Percentiles rank a stretch among this genome's conserved stretches.
These are phyloP conservation scores for Clonostachys rhizophaga DNA, from an alignment of 2,329 filamentous ascomycete genomes.

Conservation along the genomic window DNA sequence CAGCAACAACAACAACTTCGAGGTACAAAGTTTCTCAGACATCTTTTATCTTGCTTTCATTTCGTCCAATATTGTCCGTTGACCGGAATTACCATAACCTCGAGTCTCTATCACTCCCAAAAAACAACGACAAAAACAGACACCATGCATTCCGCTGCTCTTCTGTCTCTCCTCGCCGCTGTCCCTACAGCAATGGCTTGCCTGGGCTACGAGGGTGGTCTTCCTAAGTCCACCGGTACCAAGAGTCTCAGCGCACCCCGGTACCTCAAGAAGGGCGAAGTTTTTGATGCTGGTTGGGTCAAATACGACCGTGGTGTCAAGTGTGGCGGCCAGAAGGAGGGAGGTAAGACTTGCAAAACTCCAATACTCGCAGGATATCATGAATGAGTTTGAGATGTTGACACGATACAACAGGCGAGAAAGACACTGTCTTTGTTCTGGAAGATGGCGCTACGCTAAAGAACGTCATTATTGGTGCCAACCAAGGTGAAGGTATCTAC, in stretches of 20 bases:
- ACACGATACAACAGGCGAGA: background rate
- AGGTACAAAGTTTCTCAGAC: no score
- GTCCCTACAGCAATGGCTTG: constrained; percentile 8
- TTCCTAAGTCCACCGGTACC: constrained; percentile 12
- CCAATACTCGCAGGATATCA: background rate
- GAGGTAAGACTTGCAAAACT: background rate
- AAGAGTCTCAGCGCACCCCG: constrained; percentile 19
- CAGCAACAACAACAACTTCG: no score
- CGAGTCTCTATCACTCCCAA: no score
- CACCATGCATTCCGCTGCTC: no score
- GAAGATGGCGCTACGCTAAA: constrained; percentile 41
- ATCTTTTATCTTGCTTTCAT: no score
- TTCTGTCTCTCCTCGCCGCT: background rate
- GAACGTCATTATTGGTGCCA: constrained; percentile 47
- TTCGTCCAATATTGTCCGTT: no score
- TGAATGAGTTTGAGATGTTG: background rate
- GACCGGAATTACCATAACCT: no score
- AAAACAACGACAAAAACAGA: no score
- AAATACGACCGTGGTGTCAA: constrained; percentile 24
- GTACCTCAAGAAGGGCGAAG: constrained; percentile 13
- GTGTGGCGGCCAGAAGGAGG: constrained; percentile 13
- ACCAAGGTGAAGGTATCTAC: constrained; percentile 44
- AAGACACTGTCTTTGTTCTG: constrained; percentile 43
- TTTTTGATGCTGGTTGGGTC: constrained; percentile 20
- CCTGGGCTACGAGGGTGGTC: constrained; percentile 14